Base-by-base conservation (phyloP, 164 flowering plant species). In the Berberis vulgaris region DNA sequence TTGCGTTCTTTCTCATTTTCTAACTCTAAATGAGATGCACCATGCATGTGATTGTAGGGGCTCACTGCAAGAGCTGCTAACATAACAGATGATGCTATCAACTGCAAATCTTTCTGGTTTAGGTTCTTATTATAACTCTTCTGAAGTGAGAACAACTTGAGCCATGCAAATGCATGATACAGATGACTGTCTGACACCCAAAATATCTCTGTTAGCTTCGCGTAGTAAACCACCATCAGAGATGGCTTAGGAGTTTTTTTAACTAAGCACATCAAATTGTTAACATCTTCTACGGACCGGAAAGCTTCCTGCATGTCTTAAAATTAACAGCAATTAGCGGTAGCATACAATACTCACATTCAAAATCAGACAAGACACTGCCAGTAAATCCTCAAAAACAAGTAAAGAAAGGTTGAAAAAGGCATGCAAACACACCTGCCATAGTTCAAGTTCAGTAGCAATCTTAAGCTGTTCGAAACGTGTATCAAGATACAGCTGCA, bases 141-240 rank as follows among this genome's bases (percentile, higher is more conserved):
- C 72, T 86, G 95, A 45, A 94, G 83, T 7, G 80, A 55, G 72
- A 88, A 94, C 49, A 91, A 91, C 78, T 83, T 94, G 43, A 86
- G 75, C 98, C 97, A 94, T 61, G 97, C 96, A 81, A 86, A 94
- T 45, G 97, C 96, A 86, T 94, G 96, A 78, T 84, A 87, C 2
- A 94, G 84, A 81, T 86, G 86, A 69, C 91, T 88, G 2, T 80
- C 71, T 10, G 97, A 87, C 47, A 81, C 79, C 91, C 96, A 80
- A 62, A 88, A 86, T 41, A 94, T 89, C 69, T 88, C 95, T 6
- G 96, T 84, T 13, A 91, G 69, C 79, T 94, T 91, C 7, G 93
- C 91, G 79, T 91, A 91, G 65, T 86, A 91, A 59, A 94, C 75
- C 54, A 83, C 96, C 97, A 94, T 65, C 79, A 86, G 65, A 45